Evolutionary conservation across 2,329 filamentous ascomycete genomes (phyloP).

Genomic region (Colletotrichum agaves): DNA sequence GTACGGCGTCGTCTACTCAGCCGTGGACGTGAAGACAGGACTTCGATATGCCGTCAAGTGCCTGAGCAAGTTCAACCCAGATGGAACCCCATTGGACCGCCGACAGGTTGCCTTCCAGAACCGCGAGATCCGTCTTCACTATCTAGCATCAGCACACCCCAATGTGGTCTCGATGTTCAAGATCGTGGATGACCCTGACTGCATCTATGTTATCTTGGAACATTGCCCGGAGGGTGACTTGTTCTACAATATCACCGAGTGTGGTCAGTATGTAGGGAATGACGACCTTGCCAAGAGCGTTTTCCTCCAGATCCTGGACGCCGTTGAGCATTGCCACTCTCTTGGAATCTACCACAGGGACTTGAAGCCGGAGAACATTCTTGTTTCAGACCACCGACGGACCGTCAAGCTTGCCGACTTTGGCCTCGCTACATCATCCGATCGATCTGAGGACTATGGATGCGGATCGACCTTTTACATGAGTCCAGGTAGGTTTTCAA

Average conservation of each 20-base stretch:
- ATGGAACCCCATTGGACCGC: constrained; percentile 78
- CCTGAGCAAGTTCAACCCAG: constrained; percentile 86
- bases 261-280: constrained; percentile 91
- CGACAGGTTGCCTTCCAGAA: constrained; percentile 92
- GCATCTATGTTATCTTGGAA: constrained; percentile 95
- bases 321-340: constrained; percentile 93
- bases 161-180: constrained; percentile 95
- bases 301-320: constrained; percentile 96
- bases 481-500: constrained; percentile 85
- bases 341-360: constrained; percentile 97
- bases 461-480: constrained; percentile 99
- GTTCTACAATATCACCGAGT: constrained; percentile 97
- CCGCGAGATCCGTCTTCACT: constrained; percentile 91
- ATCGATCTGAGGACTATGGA: constrained; percentile 90
- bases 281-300: constrained; percentile 86
- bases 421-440: constrained; percentile 88
- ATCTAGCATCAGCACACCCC: constrained; percentile 86
- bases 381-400: constrained; percentile 88
- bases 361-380: constrained; percentile 96
- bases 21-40: constrained; percentile 83
- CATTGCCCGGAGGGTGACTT: constrained; percentile 97
- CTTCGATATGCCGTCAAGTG: constrained; percentile 95
- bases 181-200: constrained; percentile 91
- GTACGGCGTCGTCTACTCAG: constrained; percentile 95
- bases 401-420: constrained; percentile 98